Base-by-base conservation (phyloP, 495 filamentous ascomycete species). In the Peziza echinospora region DNA sequence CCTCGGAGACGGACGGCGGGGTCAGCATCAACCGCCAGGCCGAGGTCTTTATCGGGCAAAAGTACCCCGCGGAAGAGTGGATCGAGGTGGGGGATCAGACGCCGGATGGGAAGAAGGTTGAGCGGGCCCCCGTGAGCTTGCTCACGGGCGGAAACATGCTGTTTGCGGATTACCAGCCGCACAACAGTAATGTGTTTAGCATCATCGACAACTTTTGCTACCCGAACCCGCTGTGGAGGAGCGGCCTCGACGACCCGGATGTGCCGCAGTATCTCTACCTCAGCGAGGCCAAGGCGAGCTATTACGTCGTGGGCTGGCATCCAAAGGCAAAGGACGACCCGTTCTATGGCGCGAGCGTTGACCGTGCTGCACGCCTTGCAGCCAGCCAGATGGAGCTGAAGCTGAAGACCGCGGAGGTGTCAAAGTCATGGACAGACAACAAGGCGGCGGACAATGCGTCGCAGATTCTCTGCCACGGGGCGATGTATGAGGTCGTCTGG, bases 271-370 rank as follows among this genome's bases (percentile, higher is more conserved):
- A 2, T 44, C 5, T 17, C 41, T 50, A 62, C 26, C 49, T 66
- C 3, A 16, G 34, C 3, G 17, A 21, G 0, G 71, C 65, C 2
- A 55, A 45, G 0, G 64, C 63, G 0, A 58, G 53, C 43, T 75
- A 76, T 55, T 68, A 62, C 46, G 61, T 76, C 0, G 9, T 73
- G 1, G 70, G 72, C 3, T 75, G 68, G 68, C 67, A 74, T 47
- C 55, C 57, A 1, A 47, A 62, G 5, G 19, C 16, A 9, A 34
- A 47, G 3, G 46, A 56, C 3, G 60, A 64, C 46, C 57, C 53
- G 24, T 49, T 62, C 10, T 43, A 46, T 21, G 37, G 11, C 17
- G 23, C 39, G n/a, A 9, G 26, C 5, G 24, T n/a, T 1, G 34
- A 19, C 11, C 16, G 22, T 19, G 13, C 23, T n/a, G 34, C 39